phyloP scores from a whole-genome alignment of 2,329 filamentous ascomycete genomes.

The Penicillium corylophilum region DNA sequence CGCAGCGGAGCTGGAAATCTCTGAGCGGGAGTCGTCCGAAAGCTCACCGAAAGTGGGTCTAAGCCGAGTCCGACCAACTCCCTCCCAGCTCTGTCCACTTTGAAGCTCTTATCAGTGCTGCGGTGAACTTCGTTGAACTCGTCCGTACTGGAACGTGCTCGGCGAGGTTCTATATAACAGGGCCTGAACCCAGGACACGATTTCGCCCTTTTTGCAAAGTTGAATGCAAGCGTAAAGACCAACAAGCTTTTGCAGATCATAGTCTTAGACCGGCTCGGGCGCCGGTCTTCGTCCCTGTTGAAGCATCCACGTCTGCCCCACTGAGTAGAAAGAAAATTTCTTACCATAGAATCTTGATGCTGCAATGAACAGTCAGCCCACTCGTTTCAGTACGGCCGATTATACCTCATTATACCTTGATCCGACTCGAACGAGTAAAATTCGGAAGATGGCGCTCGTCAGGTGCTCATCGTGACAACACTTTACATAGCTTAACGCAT shows the following conservation, averaged over 20 bases:
- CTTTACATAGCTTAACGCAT: not conserved
- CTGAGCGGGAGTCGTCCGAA: conserved; percentile 20
- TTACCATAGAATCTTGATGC: not conserved
- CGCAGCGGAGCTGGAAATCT: conserved; percentile 18
- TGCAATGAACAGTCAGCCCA: not conserved
- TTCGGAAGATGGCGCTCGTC: not conserved
- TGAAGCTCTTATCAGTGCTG: conserved; percentile 11
- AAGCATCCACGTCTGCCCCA: conserved; percentile 16
- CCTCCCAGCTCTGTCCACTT: conserved; percentile 1
- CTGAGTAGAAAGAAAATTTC: conserved; percentile 5
- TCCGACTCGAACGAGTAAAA: not conserved
- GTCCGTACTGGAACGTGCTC: not conserved
- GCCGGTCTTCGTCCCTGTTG: conserved; percentile 6
- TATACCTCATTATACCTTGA: not conserved
- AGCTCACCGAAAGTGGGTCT: conserved; percentile 20
- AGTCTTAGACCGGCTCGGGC: conserved; percentile 9
- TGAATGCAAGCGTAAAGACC: not conserved
- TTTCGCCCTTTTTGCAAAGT: not conserved
- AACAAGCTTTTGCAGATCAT: conserved; percentile 15
- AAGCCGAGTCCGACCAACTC: not conserved
- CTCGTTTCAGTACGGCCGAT: not conserved
- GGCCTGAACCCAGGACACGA: not conserved
- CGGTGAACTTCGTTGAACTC: not conserved
- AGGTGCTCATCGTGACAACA: not conserved
- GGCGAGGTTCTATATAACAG: conserved; percentile 14